Conservation (phyloP, 148 eudicot species). For the Cornus suecica region DNA sequence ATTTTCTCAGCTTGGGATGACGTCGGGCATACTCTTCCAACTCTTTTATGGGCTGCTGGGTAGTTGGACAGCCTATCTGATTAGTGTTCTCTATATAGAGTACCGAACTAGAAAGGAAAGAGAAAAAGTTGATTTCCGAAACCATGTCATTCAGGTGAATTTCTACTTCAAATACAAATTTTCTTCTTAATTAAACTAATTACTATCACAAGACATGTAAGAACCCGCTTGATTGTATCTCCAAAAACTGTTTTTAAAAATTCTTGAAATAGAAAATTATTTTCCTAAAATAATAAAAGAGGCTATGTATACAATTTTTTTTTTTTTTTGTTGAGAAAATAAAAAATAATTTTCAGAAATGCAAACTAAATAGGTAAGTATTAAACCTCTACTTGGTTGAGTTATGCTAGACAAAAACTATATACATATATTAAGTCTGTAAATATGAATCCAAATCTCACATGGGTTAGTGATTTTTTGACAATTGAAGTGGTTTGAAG, state of each 20-base stretch:
- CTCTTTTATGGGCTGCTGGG: slow-evolving; percentile 84
- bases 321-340: too few relatives aligned
- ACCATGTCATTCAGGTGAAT: slow-evolving; percentile 90
- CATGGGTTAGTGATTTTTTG: slow-evolving; percentile 9
- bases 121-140: slow-evolving; percentile 87
- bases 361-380: too few relatives aligned
- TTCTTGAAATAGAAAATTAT: too few relatives aligned
- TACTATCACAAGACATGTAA: too few relatives aligned
- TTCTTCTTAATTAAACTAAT: too few relatives aligned
- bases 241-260: too few relatives aligned
- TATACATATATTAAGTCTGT: background rate
- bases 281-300: too few relatives aligned
- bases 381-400: too few relatives aligned
- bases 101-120: slow-evolving; percentile 92
- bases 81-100: slow-evolving; percentile 85
- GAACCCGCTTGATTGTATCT: too few relatives aligned
- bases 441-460: background rate
- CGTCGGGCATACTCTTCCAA: slow-evolving; percentile 79
- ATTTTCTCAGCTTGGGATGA: slow-evolving; percentile 89
- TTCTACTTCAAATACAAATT: background rate
- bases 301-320: too few relatives aligned
- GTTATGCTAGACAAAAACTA: too few relatives aligned
- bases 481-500: slow-evolving; percentile 78
- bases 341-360: too few relatives aligned
- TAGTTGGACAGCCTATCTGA: slow-evolving; percentile 94